Conservation (phyloP, 805 yeast species). For the Millerozyma miso region DNA sequence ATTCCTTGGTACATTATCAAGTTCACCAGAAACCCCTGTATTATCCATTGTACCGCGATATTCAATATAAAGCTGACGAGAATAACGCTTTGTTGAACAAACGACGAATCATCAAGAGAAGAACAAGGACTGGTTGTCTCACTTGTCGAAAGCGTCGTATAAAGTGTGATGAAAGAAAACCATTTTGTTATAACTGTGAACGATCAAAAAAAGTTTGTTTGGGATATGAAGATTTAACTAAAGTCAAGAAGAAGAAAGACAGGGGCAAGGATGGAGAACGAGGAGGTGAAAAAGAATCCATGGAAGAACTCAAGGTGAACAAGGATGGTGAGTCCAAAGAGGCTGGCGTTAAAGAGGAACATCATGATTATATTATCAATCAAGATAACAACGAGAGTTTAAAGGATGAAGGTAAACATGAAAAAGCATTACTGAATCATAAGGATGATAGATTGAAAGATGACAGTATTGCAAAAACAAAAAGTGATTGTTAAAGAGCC, state of each 20-base stretch:
- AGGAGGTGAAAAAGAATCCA: constrained; percentile 1
- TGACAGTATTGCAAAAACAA: no score
- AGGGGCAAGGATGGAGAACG: constrained; percentile 1
- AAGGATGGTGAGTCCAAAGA: constrained; percentile 1
- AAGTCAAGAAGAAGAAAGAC: constrained; percentile 5
- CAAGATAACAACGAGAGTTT: neutral
- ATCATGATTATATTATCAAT: no score
- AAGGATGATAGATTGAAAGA: no score
- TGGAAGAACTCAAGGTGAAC: neutral
- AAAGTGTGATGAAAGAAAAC: constrained; percentile 73
- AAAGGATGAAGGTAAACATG: neutral
- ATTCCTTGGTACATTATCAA: constrained; percentile 1
- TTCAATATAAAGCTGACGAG: constrained; percentile 13
- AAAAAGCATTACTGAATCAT: no score
- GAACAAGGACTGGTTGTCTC: constrained; percentile 73
- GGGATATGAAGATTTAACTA: constrained; percentile 49
- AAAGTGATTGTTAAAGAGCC: no score
- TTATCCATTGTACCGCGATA: constrained; percentile 5
- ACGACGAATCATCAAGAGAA: constrained; percentile 47
- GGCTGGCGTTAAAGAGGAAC: neutral
- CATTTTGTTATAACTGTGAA: constrained; percentile 65
- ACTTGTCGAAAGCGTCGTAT: constrained; percentile 70
- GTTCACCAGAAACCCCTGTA: constrained; percentile 7
- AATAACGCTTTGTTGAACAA: constrained; percentile 31
- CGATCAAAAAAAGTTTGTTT: constrained; percentile 59